Base-by-base conservation (phyloP, 345 rosid species). In the Sonneratia alba region DNA sequence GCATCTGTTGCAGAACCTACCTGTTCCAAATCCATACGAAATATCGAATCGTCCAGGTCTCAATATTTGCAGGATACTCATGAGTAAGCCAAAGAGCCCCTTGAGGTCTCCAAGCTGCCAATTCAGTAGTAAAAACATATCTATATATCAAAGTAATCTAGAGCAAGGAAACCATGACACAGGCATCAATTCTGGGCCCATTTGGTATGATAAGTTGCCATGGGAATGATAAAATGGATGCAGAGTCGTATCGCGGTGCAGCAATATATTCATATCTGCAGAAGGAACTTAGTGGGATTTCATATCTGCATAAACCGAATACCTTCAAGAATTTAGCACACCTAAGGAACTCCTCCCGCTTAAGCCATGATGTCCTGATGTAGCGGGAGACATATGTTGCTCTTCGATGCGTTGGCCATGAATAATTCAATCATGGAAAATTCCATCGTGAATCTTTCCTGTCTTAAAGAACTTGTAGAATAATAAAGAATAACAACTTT, bases 331-430 rank as follows among this genome's bases (percentile, higher is more conserved):
- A 47, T 13, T 47, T 47, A 13, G 51, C 51, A 47, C 51, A 47
- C 11, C 51, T 10, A 8, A 47, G 5, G 51, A 47, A 47, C 9
- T 47, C 51, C 51, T 47, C 51, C 51, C 9, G 12, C 77, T 89
- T 84, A 74, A 94, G 83, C 42, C 84, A 85, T 11, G 97, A 88
- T 27, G 97, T 94, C 88, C 71, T 85, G 59, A 91, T 93, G 74
- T 72, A 91, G 61, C 92, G 93, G 57, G 93, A 84, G 47, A 94
- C 95, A 76, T 89, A 90, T 13, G 91, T 81, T 45, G 98, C 97
- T 74, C 87, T 91, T 47, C 97, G 74, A 94, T 91, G 66, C 89
- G 91, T 75, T 91, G 68, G 9, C 95, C 98, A 82, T 94, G 97
- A 72, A 94, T 85, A 97, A 94, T 94, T 89, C 77, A 79, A 71